A percentile compares a stretch with the other conserved stretches of the same genome.
Conservation (phyloP, 768 basidiomycete species). For the Tephrocybe rancida region DNA sequence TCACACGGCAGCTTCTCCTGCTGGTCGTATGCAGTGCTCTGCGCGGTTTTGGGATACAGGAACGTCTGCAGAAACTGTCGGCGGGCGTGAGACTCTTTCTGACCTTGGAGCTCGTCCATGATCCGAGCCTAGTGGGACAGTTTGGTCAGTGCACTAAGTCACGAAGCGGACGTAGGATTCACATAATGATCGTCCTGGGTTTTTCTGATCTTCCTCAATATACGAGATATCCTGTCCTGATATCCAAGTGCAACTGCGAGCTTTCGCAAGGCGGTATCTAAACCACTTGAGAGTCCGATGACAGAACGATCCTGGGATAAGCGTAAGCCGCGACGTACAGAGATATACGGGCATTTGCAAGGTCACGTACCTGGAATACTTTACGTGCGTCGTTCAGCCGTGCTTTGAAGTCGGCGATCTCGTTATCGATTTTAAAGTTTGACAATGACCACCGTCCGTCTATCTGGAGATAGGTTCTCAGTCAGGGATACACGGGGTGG, state of each 20-base stretch:
- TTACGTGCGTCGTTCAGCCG: conserved; percentile 5
- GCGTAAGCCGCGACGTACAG: background rate
- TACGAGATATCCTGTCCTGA: background rate
- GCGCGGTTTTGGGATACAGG: background rate
- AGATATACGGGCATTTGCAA: background rate
- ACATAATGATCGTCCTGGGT: conserved; percentile 9
- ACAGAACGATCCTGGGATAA: conserved; percentile 15
- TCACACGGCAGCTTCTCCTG: conserved; percentile 9
- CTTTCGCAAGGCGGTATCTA: conserved; percentile 10
- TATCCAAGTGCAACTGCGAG: background rate
- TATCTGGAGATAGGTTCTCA: background rate
- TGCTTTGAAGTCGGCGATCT: conserved; percentile 15
- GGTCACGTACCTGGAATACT: conserved; percentile 10
- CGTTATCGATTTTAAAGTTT: conserved; percentile 4
- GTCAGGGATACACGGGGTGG: background rate
- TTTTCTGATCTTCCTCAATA: background rate
- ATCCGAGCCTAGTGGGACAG: background rate
- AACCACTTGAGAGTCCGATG: conserved; percentile 11
- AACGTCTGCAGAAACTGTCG: background rate
- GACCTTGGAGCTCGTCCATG: background rate
- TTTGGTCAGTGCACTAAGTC: background rate
- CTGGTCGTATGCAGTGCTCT: background rate
- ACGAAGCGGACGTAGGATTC: background rate
- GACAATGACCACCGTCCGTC: conserved; percentile 1
- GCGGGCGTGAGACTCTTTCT: background rate